A percentile compares a stretch with the other conserved stretches of the same genome.
phyloP scores from a whole-genome alignment of 805 yeast genomes.

The Phaffomyces antillensis region DNA sequence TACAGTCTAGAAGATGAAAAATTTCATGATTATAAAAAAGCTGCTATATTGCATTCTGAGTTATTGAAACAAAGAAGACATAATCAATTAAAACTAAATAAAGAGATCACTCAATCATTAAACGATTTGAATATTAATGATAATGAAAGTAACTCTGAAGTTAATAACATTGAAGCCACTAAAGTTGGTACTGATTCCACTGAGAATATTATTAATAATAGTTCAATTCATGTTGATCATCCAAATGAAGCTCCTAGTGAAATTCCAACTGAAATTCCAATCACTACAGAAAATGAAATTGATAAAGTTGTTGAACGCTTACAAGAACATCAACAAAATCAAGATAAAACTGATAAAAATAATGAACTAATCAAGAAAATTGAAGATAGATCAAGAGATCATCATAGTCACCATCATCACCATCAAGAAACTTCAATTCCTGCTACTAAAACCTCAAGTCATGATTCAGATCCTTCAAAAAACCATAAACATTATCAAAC shows the following conservation, averaged over 20 bases:
- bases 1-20: conserved; percentile 63
- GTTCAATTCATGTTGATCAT: too few species aligned
- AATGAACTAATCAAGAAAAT: conserved; percentile 4
- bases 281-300: not conserved
- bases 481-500: conserved; percentile 1
- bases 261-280: not conserved
- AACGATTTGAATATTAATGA: conserved; percentile 20
- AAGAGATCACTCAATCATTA: not conserved
- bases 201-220: too few species aligned
- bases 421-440: not conserved
- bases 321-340: not conserved
- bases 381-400: not conserved
- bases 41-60: conserved; percentile 66
- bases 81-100: conserved; percentile 24
- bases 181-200: conserved; percentile 2
- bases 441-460: not conserved
- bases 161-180: not conserved
- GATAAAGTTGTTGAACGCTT: not conserved
- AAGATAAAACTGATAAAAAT: not conserved
- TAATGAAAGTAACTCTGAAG: not conserved
- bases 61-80: conserved; percentile 52
- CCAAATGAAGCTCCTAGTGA: not conserved
- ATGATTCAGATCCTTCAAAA: not conserved
- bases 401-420: not conserved
- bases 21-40: conserved; percentile 66